These are phyloP conservation scores for Fusarium anguioides DNA, from an alignment of 2,329 filamentous ascomycete species.

Conservation along the genomic window DNA sequence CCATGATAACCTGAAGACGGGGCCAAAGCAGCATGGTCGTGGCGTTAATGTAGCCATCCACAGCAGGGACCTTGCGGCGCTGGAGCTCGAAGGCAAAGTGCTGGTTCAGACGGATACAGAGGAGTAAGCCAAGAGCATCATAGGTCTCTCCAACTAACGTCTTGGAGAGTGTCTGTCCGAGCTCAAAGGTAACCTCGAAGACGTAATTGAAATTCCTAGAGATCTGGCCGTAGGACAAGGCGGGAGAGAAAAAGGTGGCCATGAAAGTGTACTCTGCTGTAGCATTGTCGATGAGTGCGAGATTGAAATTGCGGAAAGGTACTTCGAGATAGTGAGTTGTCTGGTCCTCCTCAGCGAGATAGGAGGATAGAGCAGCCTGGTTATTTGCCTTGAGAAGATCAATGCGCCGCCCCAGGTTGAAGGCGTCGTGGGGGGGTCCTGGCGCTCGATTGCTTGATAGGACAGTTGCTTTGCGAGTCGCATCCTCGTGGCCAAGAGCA, in stretches of 20 bases:
- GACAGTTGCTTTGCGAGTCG: conserved; percentile 70
- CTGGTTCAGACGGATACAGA: conserved; percentile 95
- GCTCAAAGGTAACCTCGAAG: conserved; percentile 88
- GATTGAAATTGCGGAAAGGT: conserved; percentile 93
- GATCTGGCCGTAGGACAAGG: conserved; percentile 79
- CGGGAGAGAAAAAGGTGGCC: conserved; percentile 86
- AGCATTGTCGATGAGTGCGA: conserved; percentile 92
- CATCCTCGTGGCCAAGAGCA: conserved; percentile 82
- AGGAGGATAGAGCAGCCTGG: conserved; percentile 83
- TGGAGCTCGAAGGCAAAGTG: conserved; percentile 95
- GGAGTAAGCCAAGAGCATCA: conserved; percentile 85
- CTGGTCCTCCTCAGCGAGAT: conserved; percentile 91
- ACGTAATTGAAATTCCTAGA: conserved; percentile 87
- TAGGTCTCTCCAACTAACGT: conserved; percentile 79
- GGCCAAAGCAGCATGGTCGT: conserved; percentile 98
- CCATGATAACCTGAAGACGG: conserved; percentile 92
- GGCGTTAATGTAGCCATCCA: conserved; percentile 92
- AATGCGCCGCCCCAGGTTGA: conserved; percentile 86
- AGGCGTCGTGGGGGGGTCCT: conserved; percentile 81
- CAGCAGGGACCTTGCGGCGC: conserved; percentile 86
- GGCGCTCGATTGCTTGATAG: conserved; percentile 59
- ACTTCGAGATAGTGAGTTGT: conserved; percentile 87
- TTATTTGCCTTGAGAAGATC: conserved; percentile 82
- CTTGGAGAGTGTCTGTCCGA: conserved; percentile 82
- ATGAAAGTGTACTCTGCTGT: conserved; percentile 96